phyloP scores from a whole-genome alignment of 192 early-diverging fungal genomes.

The Coemansia sp. region DNA sequence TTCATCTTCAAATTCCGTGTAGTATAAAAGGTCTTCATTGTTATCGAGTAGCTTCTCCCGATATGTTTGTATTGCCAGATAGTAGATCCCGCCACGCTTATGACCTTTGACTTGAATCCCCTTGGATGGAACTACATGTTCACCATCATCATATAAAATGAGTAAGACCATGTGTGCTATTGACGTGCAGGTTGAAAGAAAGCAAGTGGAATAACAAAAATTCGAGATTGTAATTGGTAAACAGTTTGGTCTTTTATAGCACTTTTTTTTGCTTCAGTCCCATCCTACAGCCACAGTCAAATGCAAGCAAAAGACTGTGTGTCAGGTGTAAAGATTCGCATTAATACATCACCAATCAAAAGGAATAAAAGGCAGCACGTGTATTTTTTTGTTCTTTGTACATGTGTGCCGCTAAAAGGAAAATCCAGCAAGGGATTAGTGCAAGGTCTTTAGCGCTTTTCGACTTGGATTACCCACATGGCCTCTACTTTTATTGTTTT shows the following conservation, averaged over 20 bases:
- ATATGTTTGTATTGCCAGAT: conserved; percentile 2
- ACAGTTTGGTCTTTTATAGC: not conserved
- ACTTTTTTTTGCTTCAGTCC: not conserved
- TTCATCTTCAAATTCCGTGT: not conserved
- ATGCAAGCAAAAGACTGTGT: not conserved
- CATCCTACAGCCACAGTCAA: not conserved
- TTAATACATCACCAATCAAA: not conserved
- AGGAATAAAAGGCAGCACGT: not conserved
- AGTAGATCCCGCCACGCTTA: not conserved
- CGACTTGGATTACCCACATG: not conserved
- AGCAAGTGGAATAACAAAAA: not conserved
- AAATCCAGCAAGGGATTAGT: not conserved
- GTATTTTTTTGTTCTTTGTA: not conserved
- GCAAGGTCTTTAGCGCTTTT: not conserved
- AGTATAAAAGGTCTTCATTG: not conserved
- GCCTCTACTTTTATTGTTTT: not conserved
- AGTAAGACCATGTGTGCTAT: not conserved
- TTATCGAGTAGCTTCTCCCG: not conserved
- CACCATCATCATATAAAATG: not conserved
- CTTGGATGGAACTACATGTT: not conserved
- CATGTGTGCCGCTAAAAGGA: not conserved
- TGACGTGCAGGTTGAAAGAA: not conserved
- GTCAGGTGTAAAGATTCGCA: not conserved
- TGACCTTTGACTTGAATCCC: not conserved
- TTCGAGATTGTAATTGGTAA: not conserved